Evolutionary conservation across 768 basidiomycete species (phyloP), one percentile per base, ranked within the genome.

Genomic region (Lentinula edodes): DNA sequence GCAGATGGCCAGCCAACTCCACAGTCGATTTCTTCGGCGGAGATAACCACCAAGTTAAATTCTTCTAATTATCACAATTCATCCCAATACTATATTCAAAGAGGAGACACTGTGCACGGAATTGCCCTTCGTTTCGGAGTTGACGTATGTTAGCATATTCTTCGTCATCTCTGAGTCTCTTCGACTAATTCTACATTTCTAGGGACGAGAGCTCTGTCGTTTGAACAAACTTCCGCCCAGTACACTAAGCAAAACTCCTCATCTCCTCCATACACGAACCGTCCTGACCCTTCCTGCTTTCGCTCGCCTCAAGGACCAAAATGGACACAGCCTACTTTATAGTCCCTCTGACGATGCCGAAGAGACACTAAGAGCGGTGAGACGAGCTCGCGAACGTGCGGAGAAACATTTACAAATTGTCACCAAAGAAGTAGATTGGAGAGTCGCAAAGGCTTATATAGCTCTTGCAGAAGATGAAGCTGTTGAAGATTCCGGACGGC

Each of bases 381-480:
- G 74, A 66, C 74, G 80, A 64, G 74, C 73, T 55, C 77, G 78
- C 66, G 84, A 85, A 66, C 76, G 80, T 16, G 86, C 88, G 6
- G 80, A 81, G 71, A 86, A 80, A 66, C 79, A 78, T 52, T 72
- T 90, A 61, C 87, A 88, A 72, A 76, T 74, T 36, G 72, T 88
- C 64, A 87, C 84, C 52, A 89, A 90, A 72, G 88, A 90, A 73
- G 76, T 76, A 63, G 89, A 91, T 69, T 81, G 80, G 79, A 76
- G 78, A 53, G 77, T 91, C 35, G 87, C 86, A 9, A 81, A 82
- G 67, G 83, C 86, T 28, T 91, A 92, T 71, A 82, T 91, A 61
- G 83, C 84, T 6, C 75, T 91, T 12, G 87, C 87, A 2, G 84
- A 85, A 60, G 76, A 78, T 59, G 66, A 69, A 13, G 69, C 69